A percentile compares a stretch with the other conserved stretches of the same genome.
These are phyloP conservation scores for Aspergillus floridensis DNA, from an alignment of 2,329 filamentous ascomycete species.

Conservation along the genomic window DNA sequence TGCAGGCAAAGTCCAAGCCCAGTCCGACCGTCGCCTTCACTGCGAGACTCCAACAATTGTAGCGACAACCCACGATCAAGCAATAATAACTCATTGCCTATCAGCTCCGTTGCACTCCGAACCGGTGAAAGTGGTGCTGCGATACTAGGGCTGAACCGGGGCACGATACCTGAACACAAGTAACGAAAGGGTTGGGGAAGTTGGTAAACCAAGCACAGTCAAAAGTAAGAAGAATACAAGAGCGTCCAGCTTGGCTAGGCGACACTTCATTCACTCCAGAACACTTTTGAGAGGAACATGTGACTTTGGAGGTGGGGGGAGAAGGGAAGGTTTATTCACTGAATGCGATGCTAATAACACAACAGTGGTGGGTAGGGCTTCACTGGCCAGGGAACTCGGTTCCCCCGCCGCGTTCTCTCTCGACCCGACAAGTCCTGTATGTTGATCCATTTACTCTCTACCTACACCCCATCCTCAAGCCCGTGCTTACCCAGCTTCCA, in stretches of 20 bases:
- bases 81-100: neutral
- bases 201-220: neutral
- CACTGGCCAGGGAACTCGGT: slow-evolving; percentile 17
- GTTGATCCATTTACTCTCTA: neutral
- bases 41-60: too few relatives aligned
- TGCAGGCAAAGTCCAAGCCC: neutral
- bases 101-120: neutral
- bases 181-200: neutral
- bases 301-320: neutral
- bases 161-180: neutral
- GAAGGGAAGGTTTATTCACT: neutral
- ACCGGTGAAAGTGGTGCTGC: neutral
- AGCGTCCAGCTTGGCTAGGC: neutral
- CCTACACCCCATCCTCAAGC: neutral
- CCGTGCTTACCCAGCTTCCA: slow-evolving; percentile 3
- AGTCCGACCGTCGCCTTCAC: too few relatives aligned
- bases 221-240: neutral
- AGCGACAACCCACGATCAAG: too few relatives aligned
- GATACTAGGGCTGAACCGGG: neutral
- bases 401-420: slow-evolving; percentile 17
- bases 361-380: slow-evolving; percentile 21
- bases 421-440: slow-evolving; percentile 17
- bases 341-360: slow-evolving; percentile 10
- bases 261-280: neutral
- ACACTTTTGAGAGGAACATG: neutral